Conservation (phyloP, 768 basidiomycete genomes). For the Tylopilus plumbeoviolaceoides region DNA sequence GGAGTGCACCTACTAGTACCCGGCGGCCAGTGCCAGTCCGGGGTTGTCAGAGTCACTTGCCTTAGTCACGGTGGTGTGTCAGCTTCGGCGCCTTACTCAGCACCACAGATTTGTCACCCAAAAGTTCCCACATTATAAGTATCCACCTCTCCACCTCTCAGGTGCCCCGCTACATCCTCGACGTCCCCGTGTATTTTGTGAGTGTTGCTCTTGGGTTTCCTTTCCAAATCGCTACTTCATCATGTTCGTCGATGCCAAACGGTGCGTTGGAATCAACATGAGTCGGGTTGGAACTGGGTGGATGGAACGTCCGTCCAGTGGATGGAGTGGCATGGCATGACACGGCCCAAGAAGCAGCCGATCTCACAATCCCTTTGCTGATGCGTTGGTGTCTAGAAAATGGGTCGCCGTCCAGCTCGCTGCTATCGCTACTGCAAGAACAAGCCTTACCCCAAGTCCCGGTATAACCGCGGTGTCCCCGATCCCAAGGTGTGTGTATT, state of each 20-base stretch:
- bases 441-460: constrained; percentile 95
- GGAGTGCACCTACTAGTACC: too few species aligned
- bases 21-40: too few species aligned
- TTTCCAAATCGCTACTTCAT: not conserved
- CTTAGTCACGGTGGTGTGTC: not conserved
- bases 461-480: constrained; percentile 98
- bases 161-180: not conserved
- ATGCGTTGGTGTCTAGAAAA: constrained; percentile 30
- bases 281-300: not conserved
- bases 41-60: too few species aligned
- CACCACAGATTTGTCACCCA: constrained; percentile 16
- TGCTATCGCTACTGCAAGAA: constrained; percentile 99
- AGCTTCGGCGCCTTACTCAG: constrained; percentile 18
- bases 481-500: constrained; percentile 73
- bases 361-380: not conserved
- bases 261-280: not conserved
- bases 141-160: not conserved
- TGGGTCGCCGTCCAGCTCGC: constrained; percentile 97
- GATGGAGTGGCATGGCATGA: constrained; percentile 10
- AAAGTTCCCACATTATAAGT: constrained; percentile 23
- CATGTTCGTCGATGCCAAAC: not conserved
- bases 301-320: constrained; percentile 9
- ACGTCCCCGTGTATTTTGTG: constrained; percentile 21
- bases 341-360: not conserved
- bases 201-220: constrained; percentile 4